Evolutionary conservation across 257 asterid genomes (phyloP).

Genomic region (Galeopsis tetrahit): DNA sequence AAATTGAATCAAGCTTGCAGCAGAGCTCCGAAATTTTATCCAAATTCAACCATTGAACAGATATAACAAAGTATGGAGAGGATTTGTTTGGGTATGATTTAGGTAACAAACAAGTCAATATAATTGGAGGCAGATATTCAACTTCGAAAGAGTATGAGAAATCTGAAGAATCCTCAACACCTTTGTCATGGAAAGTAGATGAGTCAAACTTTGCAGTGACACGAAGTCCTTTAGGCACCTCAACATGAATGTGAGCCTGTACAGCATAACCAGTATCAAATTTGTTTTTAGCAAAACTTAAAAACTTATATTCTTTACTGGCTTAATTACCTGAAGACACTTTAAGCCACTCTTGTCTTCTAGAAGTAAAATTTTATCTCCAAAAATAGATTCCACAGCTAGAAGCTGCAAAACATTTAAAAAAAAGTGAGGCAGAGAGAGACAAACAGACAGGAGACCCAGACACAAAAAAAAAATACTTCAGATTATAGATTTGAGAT

Average conservation of each 20-base stretch:
- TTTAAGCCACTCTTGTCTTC: slow-evolving; percentile 62
- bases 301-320: not conserved
- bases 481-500: slow-evolving; percentile 3
- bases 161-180: slow-evolving; percentile 45
- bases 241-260: slow-evolving; percentile 74
- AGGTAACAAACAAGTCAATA: slow-evolving; percentile 80
- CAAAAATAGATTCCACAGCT: slow-evolving; percentile 83
- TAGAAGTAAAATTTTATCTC: slow-evolving; percentile 61
- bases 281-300: slow-evolving; percentile 3
- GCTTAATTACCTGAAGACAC: slow-evolving; percentile 66
- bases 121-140: slow-evolving; percentile 79
- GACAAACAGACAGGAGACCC: slow-evolving; percentile 7
- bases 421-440: slow-evolving; percentile 12
- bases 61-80: slow-evolving; percentile 71
- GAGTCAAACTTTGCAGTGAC: slow-evolving; percentile 60
- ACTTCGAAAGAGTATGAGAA: slow-evolving; percentile 76
- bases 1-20: slow-evolving; percentile 71
- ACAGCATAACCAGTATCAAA: slow-evolving; percentile 31
- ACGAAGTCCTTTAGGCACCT: slow-evolving; percentile 58
- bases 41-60: slow-evolving; percentile 69
- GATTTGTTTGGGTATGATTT: slow-evolving; percentile 75
- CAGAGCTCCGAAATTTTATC: slow-evolving; percentile 68
- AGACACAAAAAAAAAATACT: slow-evolving; percentile 10
- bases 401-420: slow-evolving; percentile 62
- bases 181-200: slow-evolving; percentile 42